Evolutionary conservation across 805 yeast species (phyloP).

Genomic region (Lipomyces sp.): DNA sequence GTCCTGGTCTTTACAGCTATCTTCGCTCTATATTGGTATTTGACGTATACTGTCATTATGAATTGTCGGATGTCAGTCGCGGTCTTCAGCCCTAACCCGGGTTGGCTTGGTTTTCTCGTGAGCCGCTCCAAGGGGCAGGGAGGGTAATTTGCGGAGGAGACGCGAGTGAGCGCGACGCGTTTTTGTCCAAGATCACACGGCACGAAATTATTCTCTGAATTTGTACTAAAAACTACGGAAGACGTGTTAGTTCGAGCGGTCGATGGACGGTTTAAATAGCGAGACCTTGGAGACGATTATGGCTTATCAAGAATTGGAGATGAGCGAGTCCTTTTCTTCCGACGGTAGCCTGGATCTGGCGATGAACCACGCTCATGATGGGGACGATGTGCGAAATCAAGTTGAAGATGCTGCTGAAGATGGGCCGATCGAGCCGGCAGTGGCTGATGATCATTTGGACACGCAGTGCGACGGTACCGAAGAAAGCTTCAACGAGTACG

Average conservation of each 20-base stretch:
- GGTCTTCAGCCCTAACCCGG: no score
- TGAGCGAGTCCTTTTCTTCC: not conserved
- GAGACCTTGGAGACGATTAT: not conserved
- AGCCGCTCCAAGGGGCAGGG: no score
- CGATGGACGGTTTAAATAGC: not conserved
- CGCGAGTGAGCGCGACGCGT: no score
- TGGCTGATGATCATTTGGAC: not conserved
- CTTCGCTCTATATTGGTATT: no score
- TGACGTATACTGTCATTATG: no score
- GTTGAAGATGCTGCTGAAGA: not conserved
- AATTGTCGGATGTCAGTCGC: no score
- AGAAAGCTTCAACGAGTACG: not conserved
- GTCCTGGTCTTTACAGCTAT: no score
- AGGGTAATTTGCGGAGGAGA: no score
- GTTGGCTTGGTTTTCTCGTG: no score
- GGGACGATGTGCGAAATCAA: not conserved
- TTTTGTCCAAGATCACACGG: no score
- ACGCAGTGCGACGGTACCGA: not conserved
- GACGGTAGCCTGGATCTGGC: not conserved
- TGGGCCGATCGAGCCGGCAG: not conserved
- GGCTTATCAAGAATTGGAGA: not conserved
- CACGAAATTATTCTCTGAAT: no score
- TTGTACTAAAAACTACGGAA: not conserved
- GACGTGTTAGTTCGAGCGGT: not conserved
- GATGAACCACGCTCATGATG: not conserved